Base-by-base conservation (phyloP, 1,139 yeast species). In the Taphrina wiesneri region DNA sequence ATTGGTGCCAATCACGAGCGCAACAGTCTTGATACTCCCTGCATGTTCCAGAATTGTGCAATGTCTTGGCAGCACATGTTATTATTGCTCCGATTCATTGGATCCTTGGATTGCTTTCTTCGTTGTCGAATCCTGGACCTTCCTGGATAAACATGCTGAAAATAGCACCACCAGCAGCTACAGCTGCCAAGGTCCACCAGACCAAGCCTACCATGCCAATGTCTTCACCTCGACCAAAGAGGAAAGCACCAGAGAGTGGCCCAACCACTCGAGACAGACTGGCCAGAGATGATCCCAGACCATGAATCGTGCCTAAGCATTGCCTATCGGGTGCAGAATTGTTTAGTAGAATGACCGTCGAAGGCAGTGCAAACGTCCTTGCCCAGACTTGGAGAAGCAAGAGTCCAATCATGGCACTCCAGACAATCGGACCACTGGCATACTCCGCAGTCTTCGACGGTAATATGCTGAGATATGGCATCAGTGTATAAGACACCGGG, bases 211-310 rank as follows among this genome's bases (percentile, higher is more conserved):
- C 47, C 26, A 39, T n/a, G 32, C 59, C 59, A 39, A 54, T 54
- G 9, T 54, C 59, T 25, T 39, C 36, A 5, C 59, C 59, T 6
- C 32, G 32, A 7, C 59, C 59, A 41, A 39, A 54, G 15, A 54
- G 59, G 25, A 54, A 54, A n/a, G 59, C 59, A 7, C 47, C 56
- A 13, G 62, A 46, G 32, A 60, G 49, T 15, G 90, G 90, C 2
- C 86, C 88, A 0, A 83, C 57, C 65, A 83, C 85, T 69, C 89
- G 74, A 0, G 88, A 86, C 47, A 82, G 75, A 0, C 88, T 81
- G 25, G 82, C 77, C 56, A 82, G 77, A 62, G 74, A 71, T 66
- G 75, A 77, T 19, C 73, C 72, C n/a, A 73, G 66, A 9, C 77
- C 77, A 63, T 75, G 76, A 65, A 76, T 71, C n/a, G 73, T 72